Evolutionary conservation across 2,329 filamentous ascomycete species (phyloP).

Genomic region (Microcyclosporella mali): DNA sequence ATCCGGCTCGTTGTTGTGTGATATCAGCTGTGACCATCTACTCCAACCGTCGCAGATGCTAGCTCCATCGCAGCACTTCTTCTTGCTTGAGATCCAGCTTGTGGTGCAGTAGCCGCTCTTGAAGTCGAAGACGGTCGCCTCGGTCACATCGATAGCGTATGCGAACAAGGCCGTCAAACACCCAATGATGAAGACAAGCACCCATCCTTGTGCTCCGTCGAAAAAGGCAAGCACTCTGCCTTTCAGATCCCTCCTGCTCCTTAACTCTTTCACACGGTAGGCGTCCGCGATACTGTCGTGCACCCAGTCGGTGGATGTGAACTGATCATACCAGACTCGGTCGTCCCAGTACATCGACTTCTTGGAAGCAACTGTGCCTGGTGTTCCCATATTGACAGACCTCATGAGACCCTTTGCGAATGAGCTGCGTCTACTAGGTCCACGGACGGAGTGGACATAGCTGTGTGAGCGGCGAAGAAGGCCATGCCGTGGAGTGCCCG

Average conservation of each 20-base stretch:
- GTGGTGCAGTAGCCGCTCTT: conserved; percentile 80
- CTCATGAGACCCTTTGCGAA: conserved; percentile 31
- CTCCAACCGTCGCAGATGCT: conserved; percentile 54
- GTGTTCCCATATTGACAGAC: conserved; percentile 13
- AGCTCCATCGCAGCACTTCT: conserved; percentile 55
- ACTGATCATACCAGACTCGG: conserved; percentile 97
- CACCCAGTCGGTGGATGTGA: conserved; percentile 96
- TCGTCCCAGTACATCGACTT: conserved; percentile 68
- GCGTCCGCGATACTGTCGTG: conserved; percentile 95
- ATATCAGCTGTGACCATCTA: conserved; percentile 57
- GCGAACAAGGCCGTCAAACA: conserved; percentile 77
- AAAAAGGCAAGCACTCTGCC: conserved; percentile 71
- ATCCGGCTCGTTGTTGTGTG: conserved; percentile 42
- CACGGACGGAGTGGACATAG: conserved; percentile 21
- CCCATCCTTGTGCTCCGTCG: conserved; percentile 89
- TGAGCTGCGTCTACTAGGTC: conserved; percentile 43
- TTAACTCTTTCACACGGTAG: conserved; percentile 76
- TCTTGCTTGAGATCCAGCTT: conserved; percentile 66
- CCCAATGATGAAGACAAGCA: conserved; percentile 84
- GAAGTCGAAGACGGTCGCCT: conserved; percentile 78
- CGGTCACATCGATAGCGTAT: conserved; percentile 82
- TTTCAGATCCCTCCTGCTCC: conserved; percentile 73
- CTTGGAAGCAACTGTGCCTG: conserved; percentile 55
- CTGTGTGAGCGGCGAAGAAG: conserved; percentile 32
- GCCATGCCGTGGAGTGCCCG: conserved; percentile 25